Evolutionary conservation across 1,284 basidiomycete species (phyloP).

Genomic region (Malassezia psittaci): DNA sequence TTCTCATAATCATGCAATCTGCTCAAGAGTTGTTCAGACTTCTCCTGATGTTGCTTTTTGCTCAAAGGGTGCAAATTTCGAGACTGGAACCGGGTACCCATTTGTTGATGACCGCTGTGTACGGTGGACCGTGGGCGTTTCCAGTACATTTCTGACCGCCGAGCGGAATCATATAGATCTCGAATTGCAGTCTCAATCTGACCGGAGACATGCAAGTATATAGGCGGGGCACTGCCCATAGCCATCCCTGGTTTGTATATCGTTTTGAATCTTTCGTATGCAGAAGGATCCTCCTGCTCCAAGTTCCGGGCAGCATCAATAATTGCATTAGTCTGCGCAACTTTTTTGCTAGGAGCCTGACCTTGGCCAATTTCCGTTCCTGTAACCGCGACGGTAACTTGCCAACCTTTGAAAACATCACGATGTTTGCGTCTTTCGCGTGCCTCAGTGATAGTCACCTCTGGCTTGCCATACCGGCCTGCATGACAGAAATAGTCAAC

Average conservation of each 20-base stretch:
- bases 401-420: constrained; percentile 55
- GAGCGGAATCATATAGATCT: constrained; percentile 59
- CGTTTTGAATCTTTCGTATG: constrained; percentile 64
- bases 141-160: constrained; percentile 47
- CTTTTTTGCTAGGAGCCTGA: constrained; percentile 62
- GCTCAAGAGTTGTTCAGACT: constrained; percentile 57
- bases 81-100: constrained; percentile 39
- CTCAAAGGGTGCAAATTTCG: constrained; percentile 26
- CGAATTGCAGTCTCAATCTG: constrained; percentile 64
- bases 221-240: constrained; percentile 59
- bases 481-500: constrained; percentile 89
- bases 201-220: constrained; percentile 63
- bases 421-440: not conserved
- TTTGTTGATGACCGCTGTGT: constrained; percentile 14
- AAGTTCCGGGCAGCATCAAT: constrained; percentile 80
- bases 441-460: constrained; percentile 51
- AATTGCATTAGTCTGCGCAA: constrained; percentile 64
- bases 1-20: constrained; percentile 58
- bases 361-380: constrained; percentile 73
- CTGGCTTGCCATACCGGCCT: constrained; percentile 70
- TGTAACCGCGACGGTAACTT: constrained; percentile 70
- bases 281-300: constrained; percentile 65
- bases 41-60: constrained; percentile 49
- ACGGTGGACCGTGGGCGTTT: constrained; percentile 35
- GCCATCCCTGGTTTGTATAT: constrained; percentile 39